Evolutionary conservation across 2,329 filamentous ascomycete genomes (phyloP), one percentile per base, ranked within the genome.

Genomic region (Dactylellina leptospora): DNA sequence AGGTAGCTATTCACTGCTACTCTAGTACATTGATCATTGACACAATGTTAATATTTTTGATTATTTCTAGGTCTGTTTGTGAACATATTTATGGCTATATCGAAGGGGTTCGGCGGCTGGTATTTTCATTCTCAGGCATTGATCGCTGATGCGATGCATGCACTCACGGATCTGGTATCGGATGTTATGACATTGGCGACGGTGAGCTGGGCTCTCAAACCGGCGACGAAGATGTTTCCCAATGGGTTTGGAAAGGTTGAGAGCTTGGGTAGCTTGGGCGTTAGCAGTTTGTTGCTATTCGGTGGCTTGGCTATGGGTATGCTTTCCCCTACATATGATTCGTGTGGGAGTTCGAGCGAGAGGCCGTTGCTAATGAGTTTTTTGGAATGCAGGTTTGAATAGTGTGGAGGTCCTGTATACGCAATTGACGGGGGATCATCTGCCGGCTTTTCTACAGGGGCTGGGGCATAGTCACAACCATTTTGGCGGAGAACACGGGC

Each of bases 161-260:
- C 92, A 77, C 85, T 97, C 75, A 96, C 93, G 51, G 95, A 99
- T 81, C 86, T 99, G 63, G 92, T 96, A 72, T 97, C 93, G 58
- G 95, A 99, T 80, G 85, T 99, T 76, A 87, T 97, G 80, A 99
- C 95, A 0, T 85, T 99, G 18, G 91, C 91, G 13, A 99, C 95
- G 8, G 93, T 99, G 48, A 93, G 93, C 18, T 96, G 91, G 88
- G 96, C 93, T 70, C 82, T 97, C 71, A 92, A 90, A 77, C 89
- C 91, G 4, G 92, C 95, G 0, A 91, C 90, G 9, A 85, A 90
- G 60, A 86, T 86, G 40, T 99, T 96, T 78, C 95, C 95, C 1
- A 87, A 88, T 77, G 95, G 95, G 1, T 99, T 96, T 79, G 95
- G 95, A 78, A 99, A 99, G 82, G 86, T 99, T n/a, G 95, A 99